Evolutionary conservation across 352 stramenopile species (phyloP), one percentile per base, ranked within the genome.

Genomic region (Globisporangium ultimum): DNA sequence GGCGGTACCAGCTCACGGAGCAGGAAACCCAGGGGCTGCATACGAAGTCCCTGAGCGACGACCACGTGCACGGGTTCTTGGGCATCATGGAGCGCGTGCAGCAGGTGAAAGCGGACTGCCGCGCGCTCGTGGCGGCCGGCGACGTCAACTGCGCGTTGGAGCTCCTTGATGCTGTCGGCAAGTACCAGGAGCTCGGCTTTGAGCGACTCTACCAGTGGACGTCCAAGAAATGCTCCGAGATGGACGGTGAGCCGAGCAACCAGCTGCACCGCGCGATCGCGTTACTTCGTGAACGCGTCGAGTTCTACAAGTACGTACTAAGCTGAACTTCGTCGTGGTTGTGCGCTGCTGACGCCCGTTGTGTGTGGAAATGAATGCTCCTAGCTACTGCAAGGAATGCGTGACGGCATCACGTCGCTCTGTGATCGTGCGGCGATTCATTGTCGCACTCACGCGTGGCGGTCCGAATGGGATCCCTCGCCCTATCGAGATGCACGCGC

Each of bases 191-290:
- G 51, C 64, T 70, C n/a, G 91, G 87, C 0, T 96, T 95, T 55
- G 80, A 96, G 60, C 60, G 77, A 18, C 61, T 97, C 55, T 97
- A 97, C 67, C 64, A 85, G 24, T 98, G 90, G 90, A 88, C 95
- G 6, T 78, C 88, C 13, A 73, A 65, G 22, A 85, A 94, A 36
- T 96, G 89, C 61, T 70, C 67, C 6, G 68, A 87, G 48, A 72
- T 93, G 34, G 78, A 88, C 14, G 67, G 61, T 46, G 84, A 95
- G 48, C 77, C 84, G 11, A 88, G 74, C 61, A 71, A 58, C 17
- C 53, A 78, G 53, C 57, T 96, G 49, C 82, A 92, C 61, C 80
- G 75, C 51, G 86, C 82, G 6, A 87, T 95, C 47, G 56, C 63
- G 1, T 55, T 90, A 47, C 71, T 97, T 0, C 73, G 68, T 11